Base-by-base conservation (phyloP, 192 early-diverging fungal species). In the Podila clonocystis region DNA sequence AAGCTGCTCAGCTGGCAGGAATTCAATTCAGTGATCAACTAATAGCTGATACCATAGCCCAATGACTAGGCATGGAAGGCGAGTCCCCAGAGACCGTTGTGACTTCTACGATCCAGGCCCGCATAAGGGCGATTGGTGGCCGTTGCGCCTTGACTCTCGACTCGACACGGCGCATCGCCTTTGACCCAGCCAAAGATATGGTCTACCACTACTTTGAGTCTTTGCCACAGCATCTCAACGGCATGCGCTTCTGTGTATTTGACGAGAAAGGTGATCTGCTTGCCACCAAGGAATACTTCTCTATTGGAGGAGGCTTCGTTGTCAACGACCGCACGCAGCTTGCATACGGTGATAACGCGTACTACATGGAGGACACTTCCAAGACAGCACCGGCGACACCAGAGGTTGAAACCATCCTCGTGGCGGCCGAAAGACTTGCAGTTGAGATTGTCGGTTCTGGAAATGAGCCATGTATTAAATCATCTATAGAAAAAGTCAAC, bases 251-350 rank as follows among this genome's bases (percentile, higher is more conserved):
- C 73, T 94, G 93, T 33, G 95, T 92, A 13, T 96, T 94, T 82
- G 91, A 97, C 82, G 74, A 79, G 22, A 68, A 91, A 17, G 94
- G 94, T 29, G 93, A 96, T 68, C 86, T 98, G 17, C 31, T 85
- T 67, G 96, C 95, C 2, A 95, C 94, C 36, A 96, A 97, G 82
- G 96, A 98, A 82, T 98, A 95, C 87, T 97, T 97, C 85, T 95
- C 93, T 65, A 96, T 96, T 77, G 96, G 96, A 28, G 96, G 96
- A 22, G 97, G 97, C 9, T 98, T 98, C 87, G 95, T 98, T 7
- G 93, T 98, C 49, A 96, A 96, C 75, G 97, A 97, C 30, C 82
- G 91, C 34, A 96, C 96, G 0, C 89, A 94, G 64, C 69, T 95
- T 6, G 91, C 89, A 5, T 89, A 95, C 52, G 93, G 90, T 62